Base-by-base conservation (phyloP, 257 asterid genomes). In the Ehretia macrophylla region DNA sequence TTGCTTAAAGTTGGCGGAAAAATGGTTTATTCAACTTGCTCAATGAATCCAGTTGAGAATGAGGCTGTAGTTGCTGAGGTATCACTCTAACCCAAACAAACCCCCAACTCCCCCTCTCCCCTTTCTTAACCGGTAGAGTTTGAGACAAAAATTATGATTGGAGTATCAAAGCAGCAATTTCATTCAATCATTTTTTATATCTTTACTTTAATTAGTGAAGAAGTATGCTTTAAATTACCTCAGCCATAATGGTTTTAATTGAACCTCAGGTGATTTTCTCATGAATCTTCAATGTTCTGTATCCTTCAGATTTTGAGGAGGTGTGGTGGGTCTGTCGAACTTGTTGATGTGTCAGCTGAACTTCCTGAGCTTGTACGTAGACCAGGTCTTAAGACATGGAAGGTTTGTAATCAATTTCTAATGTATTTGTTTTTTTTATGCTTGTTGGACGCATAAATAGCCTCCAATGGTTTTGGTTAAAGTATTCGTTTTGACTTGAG, bases 41-140 rank as follows among this genome's bases (percentile, higher is more conserved):
- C 99, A 57, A 88, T 92, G 97, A 92, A 92, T 71, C 99, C 99
- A 44, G 73, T 86, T 80, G 99, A 92, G 78, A 85, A 92, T 65
- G 97, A 92, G 76, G 95, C 98, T 61, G 98, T 86, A 55, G 98
- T 92, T 63, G 85, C 97, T 0, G 98, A 91, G 92, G 96, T 88
- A 88, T 55, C 67, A 63, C 66, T 17, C 50, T 56, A 57, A 38
- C 32, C 12, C 22, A 11, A n/a, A n/a, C n/a, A n/a, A n/a, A n/a
- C n/a, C n/a, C n/a, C n/a, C 17, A 14, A 17, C 19, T 19, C 18
- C 51, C 52, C 4, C 52, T 47, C 8, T 20, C n/a, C 44, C 44
- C 16, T 42, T 27, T 38, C 59, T 12, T 23, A 10, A 11, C 23
- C 21, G 8, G 22, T 17, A 27, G 35, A 27, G 6, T 27, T 27